Percentiles rank a stretch among this genome's conserved stretches.
These are phyloP conservation scores for Cadophora gregata DNA, from an alignment of 2,329 filamentous ascomycete species.

Conservation along the genomic window DNA sequence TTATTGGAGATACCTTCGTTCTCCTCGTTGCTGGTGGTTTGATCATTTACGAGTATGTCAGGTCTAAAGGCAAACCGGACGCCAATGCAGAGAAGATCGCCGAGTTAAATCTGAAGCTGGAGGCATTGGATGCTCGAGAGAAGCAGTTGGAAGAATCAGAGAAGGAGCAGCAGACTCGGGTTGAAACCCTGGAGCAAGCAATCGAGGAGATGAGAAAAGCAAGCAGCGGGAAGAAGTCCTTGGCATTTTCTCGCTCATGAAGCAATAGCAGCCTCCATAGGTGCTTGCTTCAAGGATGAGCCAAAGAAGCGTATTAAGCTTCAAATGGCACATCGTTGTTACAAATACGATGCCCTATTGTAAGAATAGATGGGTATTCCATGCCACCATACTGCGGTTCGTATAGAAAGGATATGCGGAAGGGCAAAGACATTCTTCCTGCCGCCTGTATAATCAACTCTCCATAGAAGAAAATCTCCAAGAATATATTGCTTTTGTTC, in stretches of 20 bases:
- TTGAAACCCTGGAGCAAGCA: slow-evolving; percentile 43
- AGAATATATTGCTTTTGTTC: not conserved
- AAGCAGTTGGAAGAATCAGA: slow-evolving; percentile 59
- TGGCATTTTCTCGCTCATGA: slow-evolving; percentile 23
- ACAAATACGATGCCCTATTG: not conserved
- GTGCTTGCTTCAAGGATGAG: not conserved
- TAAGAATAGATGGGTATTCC: slow-evolving; percentile 1
- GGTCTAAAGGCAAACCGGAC: slow-evolving; percentile 65
- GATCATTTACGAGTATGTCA: slow-evolving; percentile 67
- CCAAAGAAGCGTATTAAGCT: not conserved
- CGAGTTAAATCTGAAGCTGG: slow-evolving; percentile 59
- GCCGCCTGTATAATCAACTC: slow-evolving; percentile 11
- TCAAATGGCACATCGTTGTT: not conserved
- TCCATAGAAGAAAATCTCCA: slow-evolving; percentile 5
- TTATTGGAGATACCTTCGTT: slow-evolving; percentile 68
- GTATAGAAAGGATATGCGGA: slow-evolving; percentile 6
- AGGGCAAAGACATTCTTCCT: not conserved
- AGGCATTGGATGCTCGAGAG: slow-evolving; percentile 56
- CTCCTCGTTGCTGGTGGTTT: slow-evolving; percentile 61
- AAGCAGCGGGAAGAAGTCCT: slow-evolving; percentile 34
- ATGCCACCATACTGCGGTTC: not conserved
- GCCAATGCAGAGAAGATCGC: slow-evolving; percentile 58
- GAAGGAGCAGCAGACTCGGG: slow-evolving; percentile 42
- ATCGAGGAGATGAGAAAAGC: slow-evolving; percentile 42
- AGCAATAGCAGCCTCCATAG: not conserved